Base-by-base conservation (phyloP, 2,329 filamentous ascomycete species). In the Myriangium duriaei region DNA sequence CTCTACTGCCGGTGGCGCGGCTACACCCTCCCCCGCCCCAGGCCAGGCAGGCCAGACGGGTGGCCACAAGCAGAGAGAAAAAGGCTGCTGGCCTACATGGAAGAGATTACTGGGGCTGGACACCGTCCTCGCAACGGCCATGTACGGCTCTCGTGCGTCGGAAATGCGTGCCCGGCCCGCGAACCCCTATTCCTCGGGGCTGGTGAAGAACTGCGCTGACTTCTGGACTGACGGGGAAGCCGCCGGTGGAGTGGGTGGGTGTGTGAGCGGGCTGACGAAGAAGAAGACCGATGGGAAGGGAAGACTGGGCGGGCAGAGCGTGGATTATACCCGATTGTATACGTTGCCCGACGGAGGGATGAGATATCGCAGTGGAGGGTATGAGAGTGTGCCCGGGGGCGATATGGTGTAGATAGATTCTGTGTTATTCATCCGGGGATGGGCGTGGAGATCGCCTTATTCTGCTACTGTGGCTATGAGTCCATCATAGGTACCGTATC, bases 291-390 rank as follows among this genome's bases (percentile, higher is more conserved):
- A 74, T 35, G 87, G 87, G 10, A 69, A 70, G 30, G 86, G 81
- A 0, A 63, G 86, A 56, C 62, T 98, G 5, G 83, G 77, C 11
- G 88, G 91, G 2, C 71, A 81, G 51, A 64, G 71, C 28, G 74
- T 98, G 32, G 85, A 95, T 61, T 98, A 95, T 59, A 82, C 81
- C 13, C 74, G 72, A 40, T 75, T 96, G 69, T 98, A 94, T 60
- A 88, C 96, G 59, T 74, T 79, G 13, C 88, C 88, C 4, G 62
- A 69, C 5, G 67, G 76, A 4, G 67, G 77, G 45, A 82, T 85
- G 74, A 57, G 57, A 64, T 67, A 58, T 64, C 63, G 53, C 59
- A 64, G 59, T 41, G 33, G 50, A 45, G 43, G 49, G 61, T 81
- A 84, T 58, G 71, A 85, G 63, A 63, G 66, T 13, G 76, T 82